phyloP scores from a whole-genome alignment of 108 stramenopile species.

The Pelagomonas calceolata region DNA sequence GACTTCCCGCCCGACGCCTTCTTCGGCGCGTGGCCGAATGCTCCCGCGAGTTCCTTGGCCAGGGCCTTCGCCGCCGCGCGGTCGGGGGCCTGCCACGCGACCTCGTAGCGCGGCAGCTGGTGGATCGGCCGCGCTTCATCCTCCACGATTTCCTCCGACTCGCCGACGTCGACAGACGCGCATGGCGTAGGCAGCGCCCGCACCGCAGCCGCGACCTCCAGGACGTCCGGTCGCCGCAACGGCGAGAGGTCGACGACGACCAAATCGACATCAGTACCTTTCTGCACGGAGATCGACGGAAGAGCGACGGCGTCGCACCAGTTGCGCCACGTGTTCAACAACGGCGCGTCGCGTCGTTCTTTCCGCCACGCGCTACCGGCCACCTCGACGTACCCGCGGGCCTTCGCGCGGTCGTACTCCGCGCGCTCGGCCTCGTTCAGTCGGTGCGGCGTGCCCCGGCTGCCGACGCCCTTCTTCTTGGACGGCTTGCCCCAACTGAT shows the following conservation, averaged over 20 bases:
- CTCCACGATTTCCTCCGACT: not conserved
- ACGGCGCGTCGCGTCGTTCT: constrained; percentile 60
- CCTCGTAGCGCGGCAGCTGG: constrained; percentile 50
- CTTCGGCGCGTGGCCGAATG: constrained; percentile 44
- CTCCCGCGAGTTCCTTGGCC: constrained; percentile 46
- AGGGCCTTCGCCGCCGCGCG: constrained; percentile 55
- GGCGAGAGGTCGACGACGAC: constrained; percentile 64
- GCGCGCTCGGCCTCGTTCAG: constrained; percentile 62
- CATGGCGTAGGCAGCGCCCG: not conserved
- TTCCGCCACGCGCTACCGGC: constrained; percentile 58
- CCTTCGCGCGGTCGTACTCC: constrained; percentile 58
- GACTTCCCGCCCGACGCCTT: constrained; percentile 38
- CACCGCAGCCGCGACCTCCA: constrained; percentile 19
- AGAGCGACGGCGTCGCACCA: constrained; percentile 64
- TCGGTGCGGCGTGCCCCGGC: constrained; percentile 60
- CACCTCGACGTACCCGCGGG: constrained; percentile 60
- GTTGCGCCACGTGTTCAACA: constrained; percentile 62
- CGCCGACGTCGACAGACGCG: constrained; percentile 11
- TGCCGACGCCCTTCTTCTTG: constrained; percentile 67
- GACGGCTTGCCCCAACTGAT: constrained; percentile 68
- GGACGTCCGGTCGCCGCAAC: constrained; percentile 48
- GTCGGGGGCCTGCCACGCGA: constrained; percentile 38
- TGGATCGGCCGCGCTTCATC: constrained; percentile 47
- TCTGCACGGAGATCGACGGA: constrained; percentile 56
- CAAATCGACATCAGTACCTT: constrained; percentile 37